phyloP scores from a whole-genome alignment of 2,329 filamentous ascomycete genomes.

The Aureobasidium sp. region DNA sequence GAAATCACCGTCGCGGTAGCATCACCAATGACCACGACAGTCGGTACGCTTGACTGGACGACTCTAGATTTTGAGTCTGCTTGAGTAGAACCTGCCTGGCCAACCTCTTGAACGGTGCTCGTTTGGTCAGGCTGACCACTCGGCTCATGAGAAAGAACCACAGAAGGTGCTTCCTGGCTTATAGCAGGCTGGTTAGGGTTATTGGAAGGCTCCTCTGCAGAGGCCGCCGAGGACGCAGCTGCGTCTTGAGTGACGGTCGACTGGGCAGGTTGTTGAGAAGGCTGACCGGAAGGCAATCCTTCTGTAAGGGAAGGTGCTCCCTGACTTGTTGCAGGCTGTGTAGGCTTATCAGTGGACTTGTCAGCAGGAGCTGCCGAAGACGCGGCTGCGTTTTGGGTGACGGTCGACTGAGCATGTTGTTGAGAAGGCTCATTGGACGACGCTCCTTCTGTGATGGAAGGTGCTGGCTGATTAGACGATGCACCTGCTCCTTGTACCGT shows the following conservation, averaged over 20 bases:
- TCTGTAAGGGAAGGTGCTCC: neutral
- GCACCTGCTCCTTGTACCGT: neutral
- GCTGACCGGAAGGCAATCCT: neutral
- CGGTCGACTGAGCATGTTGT: neutral
- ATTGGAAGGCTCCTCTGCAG: neutral
- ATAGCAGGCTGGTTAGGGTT: neutral
- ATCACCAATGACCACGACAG: neutral
- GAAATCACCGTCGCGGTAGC: neutral
- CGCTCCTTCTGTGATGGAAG: neutral
- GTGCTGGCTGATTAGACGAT: neutral
- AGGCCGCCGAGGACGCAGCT: neutral
- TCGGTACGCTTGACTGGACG: neutral
- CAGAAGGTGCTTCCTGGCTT: neutral
- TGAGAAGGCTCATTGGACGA: neutral
- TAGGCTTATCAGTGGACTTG: neutral
- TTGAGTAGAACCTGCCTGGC: neutral
- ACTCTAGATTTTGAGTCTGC: neutral
- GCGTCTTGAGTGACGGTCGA: neutral
- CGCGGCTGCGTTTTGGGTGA: neutral
- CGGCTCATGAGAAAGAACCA: neutral
- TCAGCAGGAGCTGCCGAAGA: neutral
- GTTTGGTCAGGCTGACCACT: neutral
- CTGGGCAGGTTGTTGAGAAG: neutral
- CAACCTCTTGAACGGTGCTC: neutral
- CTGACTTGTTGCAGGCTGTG: no score